phyloP scores from a whole-genome alignment of 352 stramenopile genomes.

The Elongisporangium prolatum region DNA sequence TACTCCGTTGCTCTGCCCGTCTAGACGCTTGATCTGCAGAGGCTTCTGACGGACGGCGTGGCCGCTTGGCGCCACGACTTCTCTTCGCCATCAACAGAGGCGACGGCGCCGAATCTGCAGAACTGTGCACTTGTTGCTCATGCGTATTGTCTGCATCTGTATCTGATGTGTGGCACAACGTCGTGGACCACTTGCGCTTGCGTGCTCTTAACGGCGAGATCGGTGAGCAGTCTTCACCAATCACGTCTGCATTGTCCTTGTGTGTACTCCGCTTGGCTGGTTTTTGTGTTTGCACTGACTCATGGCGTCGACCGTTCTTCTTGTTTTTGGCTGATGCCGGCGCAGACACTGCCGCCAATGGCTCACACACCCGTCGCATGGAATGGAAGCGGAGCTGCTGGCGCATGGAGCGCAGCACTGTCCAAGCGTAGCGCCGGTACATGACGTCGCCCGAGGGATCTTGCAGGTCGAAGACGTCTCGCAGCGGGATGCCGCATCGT shows the following conservation, averaged over 20 bases:
- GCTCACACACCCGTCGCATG: conserved; percentile 31
- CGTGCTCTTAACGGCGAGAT: conserved; percentile 6
- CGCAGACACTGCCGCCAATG: neutral
- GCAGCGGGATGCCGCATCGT: conserved; percentile 57
- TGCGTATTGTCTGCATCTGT: conserved; percentile 3
- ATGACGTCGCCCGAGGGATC: conserved; percentile 47
- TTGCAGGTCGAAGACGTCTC: conserved; percentile 51
- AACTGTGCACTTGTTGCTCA: neutral
- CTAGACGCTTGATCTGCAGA: neutral
- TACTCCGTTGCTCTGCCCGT: no score
- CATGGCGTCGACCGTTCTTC: neutral
- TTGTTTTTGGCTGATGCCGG: conserved; percentile 1
- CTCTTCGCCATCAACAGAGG: no score
- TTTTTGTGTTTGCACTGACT: no score
- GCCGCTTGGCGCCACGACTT: no score
- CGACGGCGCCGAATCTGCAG: neutral
- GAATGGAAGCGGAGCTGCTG: conserved; percentile 57
- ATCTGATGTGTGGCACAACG: conserved; percentile 25
- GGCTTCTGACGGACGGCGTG: no score
- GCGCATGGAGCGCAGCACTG: conserved; percentile 50
- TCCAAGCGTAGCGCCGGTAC: conserved; percentile 60
- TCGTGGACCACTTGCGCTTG: conserved; percentile 79
- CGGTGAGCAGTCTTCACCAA: neutral
- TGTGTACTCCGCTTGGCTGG: no score
- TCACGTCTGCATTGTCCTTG: no score